Conservation (phyloP, 495 filamentous ascomycete species). For the Acidiella bohemica region DNA sequence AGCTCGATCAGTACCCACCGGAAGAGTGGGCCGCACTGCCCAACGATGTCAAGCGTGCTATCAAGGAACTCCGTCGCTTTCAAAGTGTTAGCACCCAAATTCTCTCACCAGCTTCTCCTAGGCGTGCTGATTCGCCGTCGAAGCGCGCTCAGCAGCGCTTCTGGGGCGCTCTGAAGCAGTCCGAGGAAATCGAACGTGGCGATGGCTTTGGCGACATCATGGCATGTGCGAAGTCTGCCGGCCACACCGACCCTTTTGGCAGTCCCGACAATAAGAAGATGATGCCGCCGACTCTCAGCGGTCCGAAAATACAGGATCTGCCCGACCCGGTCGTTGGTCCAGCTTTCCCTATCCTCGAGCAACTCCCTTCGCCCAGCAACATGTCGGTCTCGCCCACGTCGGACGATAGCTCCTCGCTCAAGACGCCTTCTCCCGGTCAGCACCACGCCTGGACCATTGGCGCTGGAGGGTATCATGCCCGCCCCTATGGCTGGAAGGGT, state of each 20-base stretch:
- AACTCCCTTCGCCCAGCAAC: neutral
- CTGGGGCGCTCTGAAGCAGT: constrained; percentile 5
- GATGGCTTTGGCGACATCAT: neutral
- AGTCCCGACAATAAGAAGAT: constrained; percentile 5
- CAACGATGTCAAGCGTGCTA: neutral
- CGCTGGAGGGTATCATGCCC: neutral
- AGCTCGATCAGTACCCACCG: neutral
- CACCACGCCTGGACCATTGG: constrained; percentile 11
- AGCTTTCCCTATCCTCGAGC: constrained; percentile 8
- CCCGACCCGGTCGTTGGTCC: too few relatives aligned
- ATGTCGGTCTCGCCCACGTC: constrained; percentile 3
- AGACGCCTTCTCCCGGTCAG: too few relatives aligned
- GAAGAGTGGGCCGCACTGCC: neutral
- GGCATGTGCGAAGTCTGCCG: neutral
- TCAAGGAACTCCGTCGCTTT: constrained; percentile 1
- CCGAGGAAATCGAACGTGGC: too few relatives aligned
- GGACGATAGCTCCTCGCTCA: constrained; percentile 7
- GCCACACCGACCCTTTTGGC: neutral
- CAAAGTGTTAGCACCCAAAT: neutral
- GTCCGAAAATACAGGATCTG: neutral
- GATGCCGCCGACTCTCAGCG: constrained; percentile 3
- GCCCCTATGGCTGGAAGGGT: constrained; percentile 14
- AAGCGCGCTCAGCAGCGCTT: constrained; percentile 6
- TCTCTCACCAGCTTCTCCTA: neutral
- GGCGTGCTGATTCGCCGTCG: neutral